Base-by-base conservation (phyloP, 2,329 filamentous ascomycete species). In the Colletotrichum tanaceti region DNA sequence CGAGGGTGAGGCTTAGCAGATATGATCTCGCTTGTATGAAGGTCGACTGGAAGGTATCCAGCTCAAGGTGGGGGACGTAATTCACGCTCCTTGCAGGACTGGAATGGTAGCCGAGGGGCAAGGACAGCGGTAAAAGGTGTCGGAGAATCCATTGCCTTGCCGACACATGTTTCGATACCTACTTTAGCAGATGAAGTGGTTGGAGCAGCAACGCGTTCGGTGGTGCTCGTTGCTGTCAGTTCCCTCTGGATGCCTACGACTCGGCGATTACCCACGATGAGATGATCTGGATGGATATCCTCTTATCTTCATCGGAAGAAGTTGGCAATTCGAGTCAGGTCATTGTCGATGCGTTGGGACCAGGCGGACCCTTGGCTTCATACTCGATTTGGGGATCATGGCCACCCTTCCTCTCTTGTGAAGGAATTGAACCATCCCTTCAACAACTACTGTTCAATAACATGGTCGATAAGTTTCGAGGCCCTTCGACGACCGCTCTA, bases 1-100 rank as follows among this genome's bases (percentile, higher is more conserved):
- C 54, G 38, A 43, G 44, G 22, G 13, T 65, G 55, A 59, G 55
- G n/a, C 47, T 65, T 1, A 24, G 57, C 20, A 57, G 63, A 18
- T 35, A 49, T 18, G 63, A 39, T 1, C 16, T 47, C 24, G 39
- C 49, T 14, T 35, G 22, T 18, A 13, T 39, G 24, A 47, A 53
- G 24, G 39, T 53, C 63, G 9, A 52, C 11, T 22, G 61, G 61
- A 7, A 44, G 61, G 9, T 24, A 49, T 58, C 1, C 52, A 46
- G 43, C 53, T 50, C 13, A 22, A n/a, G 43, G 43, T 9, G 32
- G 61, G 61, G 53, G 43, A 50, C 61, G 9, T 64, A 35, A 35
- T 58, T 58, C 13, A 32, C 6, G 10, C 58, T 64, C 35, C 58
- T 64, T 22, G 13, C 24, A 7, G 24, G 44, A 10, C 16, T 64